Percentiles rank a stretch among this genome's conserved stretches.
Conservation (phyloP, 495 filamentous ascomycete species). For the Daldinia caldariorum region DNA sequence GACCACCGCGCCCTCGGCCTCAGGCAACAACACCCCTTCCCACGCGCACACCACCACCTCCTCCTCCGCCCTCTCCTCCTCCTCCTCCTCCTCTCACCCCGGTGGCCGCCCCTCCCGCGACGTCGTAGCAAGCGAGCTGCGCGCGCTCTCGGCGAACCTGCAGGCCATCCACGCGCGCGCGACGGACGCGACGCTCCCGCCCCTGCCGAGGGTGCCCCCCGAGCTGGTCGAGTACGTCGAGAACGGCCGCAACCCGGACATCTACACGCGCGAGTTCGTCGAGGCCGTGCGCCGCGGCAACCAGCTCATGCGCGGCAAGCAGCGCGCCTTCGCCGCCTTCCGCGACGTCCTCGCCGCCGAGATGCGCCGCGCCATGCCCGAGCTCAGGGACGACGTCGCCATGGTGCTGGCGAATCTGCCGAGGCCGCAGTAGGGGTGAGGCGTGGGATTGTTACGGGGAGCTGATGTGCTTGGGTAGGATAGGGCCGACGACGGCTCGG, state of each 20-base stretch:
- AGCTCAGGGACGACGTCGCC: constrained; percentile 75
- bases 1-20: constrained; percentile 50
- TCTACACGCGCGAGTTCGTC: constrained; percentile 97
- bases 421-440: constrained; percentile 44
- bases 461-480: too few relatives aligned
- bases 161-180: constrained; percentile 60
- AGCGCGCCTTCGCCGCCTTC: constrained; percentile 80
- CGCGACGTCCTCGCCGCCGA: constrained; percentile 82
- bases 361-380: constrained; percentile 81
- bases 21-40: constrained; percentile 41
- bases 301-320: constrained; percentile 85
- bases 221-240: constrained; percentile 96
- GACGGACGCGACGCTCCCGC: constrained; percentile 57
- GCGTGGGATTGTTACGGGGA: too few relatives aligned
- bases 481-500: too few relatives aligned
- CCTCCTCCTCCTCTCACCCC: constrained; percentile 54
- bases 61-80: constrained; percentile 40
- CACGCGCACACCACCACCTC: constrained; percentile 58
- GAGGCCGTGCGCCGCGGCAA: constrained; percentile 87
- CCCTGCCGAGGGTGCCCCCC: constrained; percentile 69
- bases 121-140: constrained; percentile 56
- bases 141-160: constrained; percentile 47
- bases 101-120: constrained; percentile 52
- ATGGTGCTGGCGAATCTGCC: constrained; percentile 59
- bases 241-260: constrained; percentile 92